phyloP scores from a whole-genome alignment of 805 yeast species.

The Myxozyma melibiosi region DNA sequence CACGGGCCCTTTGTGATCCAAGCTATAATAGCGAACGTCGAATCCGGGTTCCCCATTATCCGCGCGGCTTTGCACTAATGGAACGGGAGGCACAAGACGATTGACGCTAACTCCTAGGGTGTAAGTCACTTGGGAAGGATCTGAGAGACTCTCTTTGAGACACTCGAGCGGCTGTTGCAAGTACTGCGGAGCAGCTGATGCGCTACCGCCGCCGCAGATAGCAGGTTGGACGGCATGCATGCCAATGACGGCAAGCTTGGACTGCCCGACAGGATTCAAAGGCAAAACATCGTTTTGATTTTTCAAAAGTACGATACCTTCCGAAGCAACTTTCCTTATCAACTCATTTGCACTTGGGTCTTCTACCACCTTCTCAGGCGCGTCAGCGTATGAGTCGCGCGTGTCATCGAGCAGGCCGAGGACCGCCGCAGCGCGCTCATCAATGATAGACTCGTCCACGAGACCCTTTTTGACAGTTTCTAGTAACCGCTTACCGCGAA shows the following conservation, averaged over 20 bases:
- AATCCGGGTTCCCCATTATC: too few relatives aligned
- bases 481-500: constrained; percentile 48
- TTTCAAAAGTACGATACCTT: constrained; percentile 58
- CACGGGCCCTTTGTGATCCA: too few relatives aligned
- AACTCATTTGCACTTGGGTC: constrained; percentile 50
- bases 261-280: constrained; percentile 43
- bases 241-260: constrained; percentile 57
- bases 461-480: constrained; percentile 50
- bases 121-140: too few relatives aligned
- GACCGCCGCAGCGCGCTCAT: constrained; percentile 50
- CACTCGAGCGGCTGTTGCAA: too few relatives aligned
- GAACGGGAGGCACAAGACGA: too few relatives aligned
- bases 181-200: background rate
- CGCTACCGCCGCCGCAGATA: background rate
- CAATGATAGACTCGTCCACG: constrained; percentile 47
- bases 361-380: background rate
- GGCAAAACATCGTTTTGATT: constrained; percentile 55
- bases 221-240: background rate
- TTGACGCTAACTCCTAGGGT: too few relatives aligned
- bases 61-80: too few relatives aligned
- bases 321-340: constrained; percentile 51
- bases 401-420: constrained; percentile 43
- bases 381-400: too few relatives aligned
- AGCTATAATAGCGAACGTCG: too few relatives aligned
- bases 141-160: too few relatives aligned